phyloP scores from a whole-genome alignment of 108 stramenopile species.

The Stephanodiscus triporus region DNA sequence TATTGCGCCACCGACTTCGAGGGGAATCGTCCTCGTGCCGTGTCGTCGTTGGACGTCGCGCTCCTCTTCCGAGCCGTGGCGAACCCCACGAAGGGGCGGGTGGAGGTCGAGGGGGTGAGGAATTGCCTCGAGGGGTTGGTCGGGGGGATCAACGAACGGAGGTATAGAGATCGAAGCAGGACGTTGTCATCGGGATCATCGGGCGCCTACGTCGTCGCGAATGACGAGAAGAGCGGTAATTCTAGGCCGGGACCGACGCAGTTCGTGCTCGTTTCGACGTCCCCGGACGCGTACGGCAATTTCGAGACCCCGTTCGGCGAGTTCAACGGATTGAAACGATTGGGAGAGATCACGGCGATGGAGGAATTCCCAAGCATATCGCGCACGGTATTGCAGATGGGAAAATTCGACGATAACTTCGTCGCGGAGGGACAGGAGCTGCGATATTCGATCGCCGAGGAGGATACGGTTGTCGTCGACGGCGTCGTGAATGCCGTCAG shows the following conservation, averaged over 20 bases:
- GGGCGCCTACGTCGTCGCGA: no score
- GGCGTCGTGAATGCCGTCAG: slow-evolving; percentile 14
- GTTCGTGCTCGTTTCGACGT: slow-evolving; percentile 69
- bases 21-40: slow-evolving; percentile 72
- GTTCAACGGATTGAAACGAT: slow-evolving; percentile 75
- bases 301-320: slow-evolving; percentile 86
- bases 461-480: slow-evolving; percentile 36
- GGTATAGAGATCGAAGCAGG: slow-evolving; percentile 22
- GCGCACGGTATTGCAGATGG: slow-evolving; percentile 68
- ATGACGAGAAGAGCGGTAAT: no score
- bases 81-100: slow-evolving; percentile 77
- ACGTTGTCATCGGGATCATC: neutral
- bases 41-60: slow-evolving; percentile 71
- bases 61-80: slow-evolving; percentile 85
- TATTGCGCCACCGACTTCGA: slow-evolving; percentile 88
- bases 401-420: slow-evolving; percentile 78
- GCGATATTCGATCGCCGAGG: slow-evolving; percentile 25
- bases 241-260: slow-evolving; percentile 37
- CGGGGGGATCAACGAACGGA: slow-evolving; percentile 37
- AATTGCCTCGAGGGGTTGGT: slow-evolving; percentile 69
- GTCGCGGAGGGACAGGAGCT: slow-evolving; percentile 70
- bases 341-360: slow-evolving; percentile 63
- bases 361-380: slow-evolving; percentile 66
- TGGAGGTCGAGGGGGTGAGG: slow-evolving; percentile 81
- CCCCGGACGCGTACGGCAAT: slow-evolving; percentile 66